Conservation (phyloP, 208 protist species). For the Leishmania aethiopica region DNA sequence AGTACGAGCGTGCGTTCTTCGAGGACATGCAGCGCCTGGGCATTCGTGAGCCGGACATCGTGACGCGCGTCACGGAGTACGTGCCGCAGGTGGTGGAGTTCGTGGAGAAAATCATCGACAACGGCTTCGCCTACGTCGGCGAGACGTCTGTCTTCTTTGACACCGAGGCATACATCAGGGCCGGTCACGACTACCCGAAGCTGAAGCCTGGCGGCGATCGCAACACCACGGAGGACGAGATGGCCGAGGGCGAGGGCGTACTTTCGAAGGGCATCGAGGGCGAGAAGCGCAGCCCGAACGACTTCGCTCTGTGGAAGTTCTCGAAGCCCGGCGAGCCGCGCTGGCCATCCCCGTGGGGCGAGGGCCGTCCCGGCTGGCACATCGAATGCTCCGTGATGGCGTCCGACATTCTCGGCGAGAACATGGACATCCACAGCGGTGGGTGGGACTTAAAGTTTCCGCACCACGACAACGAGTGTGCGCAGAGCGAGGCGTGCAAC, state of each 20-base stretch:
- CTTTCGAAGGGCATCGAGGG: conserved; percentile 51
- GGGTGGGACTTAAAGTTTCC: conserved; percentile 99
- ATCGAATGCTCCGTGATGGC: conserved; percentile 99
- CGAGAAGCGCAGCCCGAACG: conserved; percentile 91
- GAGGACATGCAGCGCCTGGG: conserved; percentile 92
- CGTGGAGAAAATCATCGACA: conserved; percentile 95
- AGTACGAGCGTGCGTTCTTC: conserved; percentile 94
- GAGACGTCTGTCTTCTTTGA: conserved; percentile 97
- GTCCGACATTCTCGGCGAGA: conserved; percentile 87
- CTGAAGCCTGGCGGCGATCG: conserved; percentile 61
- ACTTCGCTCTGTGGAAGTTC: conserved; percentile 99
- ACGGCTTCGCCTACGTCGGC: conserved; percentile 95
- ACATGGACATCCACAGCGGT: conserved; percentile 98
- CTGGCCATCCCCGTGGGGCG: conserved; percentile 94
- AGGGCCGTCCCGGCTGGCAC: conserved; percentile 99
- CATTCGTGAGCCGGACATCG: conserved; percentile 87
- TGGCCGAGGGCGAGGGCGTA: conserved; percentile 92
- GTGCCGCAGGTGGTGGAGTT: conserved; percentile 96
- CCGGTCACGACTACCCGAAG: conserved; percentile 95
- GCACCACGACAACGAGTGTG: conserved; percentile 99
- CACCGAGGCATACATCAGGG: conserved; percentile 78
- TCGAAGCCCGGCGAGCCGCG: conserved; percentile 93
- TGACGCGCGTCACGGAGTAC: conserved; percentile 98
- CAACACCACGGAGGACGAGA: conserved; percentile 86
- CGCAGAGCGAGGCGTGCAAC: conserved; percentile 94